phyloP scores from a whole-genome alignment of 2,329 filamentous ascomycete genomes.

The Pseudonectria foliicola region DNA sequence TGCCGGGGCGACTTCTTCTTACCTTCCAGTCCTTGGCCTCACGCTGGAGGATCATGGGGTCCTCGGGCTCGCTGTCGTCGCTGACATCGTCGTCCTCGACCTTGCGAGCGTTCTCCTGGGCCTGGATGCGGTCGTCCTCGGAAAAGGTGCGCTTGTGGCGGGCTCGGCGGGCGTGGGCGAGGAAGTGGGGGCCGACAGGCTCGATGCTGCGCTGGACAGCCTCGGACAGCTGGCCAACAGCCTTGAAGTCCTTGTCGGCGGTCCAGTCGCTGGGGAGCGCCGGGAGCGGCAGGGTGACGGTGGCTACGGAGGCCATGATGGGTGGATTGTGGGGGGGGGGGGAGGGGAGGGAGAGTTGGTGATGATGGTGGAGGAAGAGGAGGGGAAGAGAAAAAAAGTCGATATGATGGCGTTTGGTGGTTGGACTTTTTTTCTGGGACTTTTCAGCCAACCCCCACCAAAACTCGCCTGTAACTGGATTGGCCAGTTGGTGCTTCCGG shows the following conservation, averaged over 20 bases:
- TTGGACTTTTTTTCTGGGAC: constrained; percentile 1
- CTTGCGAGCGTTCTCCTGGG: constrained; percentile 90
- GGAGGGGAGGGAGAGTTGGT: constrained; percentile 8
- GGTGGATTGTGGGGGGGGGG: constrained; percentile 4
- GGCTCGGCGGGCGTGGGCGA: constrained; percentile 91
- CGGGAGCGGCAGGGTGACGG: constrained; percentile 62
- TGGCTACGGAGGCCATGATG: constrained; percentile 57
- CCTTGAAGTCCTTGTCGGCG: constrained; percentile 87
- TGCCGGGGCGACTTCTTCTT: too few species aligned
- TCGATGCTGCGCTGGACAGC: constrained; percentile 84
- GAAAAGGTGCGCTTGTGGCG: constrained; percentile 97
- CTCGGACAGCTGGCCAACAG: constrained; percentile 66
- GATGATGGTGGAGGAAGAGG: constrained; percentile 12
- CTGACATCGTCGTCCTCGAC: constrained; percentile 84
- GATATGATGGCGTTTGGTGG: constrained; percentile 6
- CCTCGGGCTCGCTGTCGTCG: constrained; percentile 90
- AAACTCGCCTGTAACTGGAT: neutral
- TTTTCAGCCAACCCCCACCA: neutral
- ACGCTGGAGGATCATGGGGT: constrained; percentile 81
- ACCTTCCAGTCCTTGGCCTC: constrained; percentile 99
- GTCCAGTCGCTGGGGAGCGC: constrained; percentile 73
- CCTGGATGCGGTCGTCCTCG: constrained; percentile 96
- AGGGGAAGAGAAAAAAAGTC: constrained; percentile 8
- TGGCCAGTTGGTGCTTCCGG: too few species aligned
- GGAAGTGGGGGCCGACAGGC: constrained; percentile 94